phyloP scores from a whole-genome alignment of 2,329 filamentous ascomycete species.

The Hymenoscyphus occultus region DNA sequence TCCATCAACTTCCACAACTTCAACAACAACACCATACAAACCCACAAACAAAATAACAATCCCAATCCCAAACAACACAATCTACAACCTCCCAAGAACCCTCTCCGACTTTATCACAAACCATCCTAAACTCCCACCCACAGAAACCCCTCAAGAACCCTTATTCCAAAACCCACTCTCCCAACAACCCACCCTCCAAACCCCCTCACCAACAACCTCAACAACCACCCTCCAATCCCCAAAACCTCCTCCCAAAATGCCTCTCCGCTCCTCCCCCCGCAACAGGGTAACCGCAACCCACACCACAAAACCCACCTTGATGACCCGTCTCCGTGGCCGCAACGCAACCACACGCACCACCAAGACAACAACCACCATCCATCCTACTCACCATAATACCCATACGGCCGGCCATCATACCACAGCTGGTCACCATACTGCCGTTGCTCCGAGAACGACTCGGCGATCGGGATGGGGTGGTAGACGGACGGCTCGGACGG shows the following conservation, averaged over 20 bases:
- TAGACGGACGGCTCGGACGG: constrained; percentile 32
- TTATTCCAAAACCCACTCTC: not conserved
- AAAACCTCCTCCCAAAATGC: constrained; percentile 8
- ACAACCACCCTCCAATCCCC: not conserved
- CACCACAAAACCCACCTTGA: constrained; percentile 48
- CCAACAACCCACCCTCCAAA: not conserved
- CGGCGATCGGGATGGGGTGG: constrained; percentile 28
- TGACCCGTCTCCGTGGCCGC: constrained; percentile 50
- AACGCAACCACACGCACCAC: constrained; percentile 35
- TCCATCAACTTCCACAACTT: too few relatives aligned
- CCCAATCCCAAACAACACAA: too few relatives aligned
- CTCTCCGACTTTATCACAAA: constrained; percentile 10
- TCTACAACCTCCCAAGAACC: constrained; percentile 6
- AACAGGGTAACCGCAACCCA: constrained; percentile 35
- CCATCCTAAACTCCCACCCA: not conserved
- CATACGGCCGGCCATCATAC: not conserved
- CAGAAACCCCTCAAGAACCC: not conserved
- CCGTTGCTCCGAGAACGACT: constrained; percentile 11
- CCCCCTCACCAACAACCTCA: constrained; percentile 8
- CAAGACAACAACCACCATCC: constrained; percentile 32
- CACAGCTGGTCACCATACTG: constrained; percentile 10
- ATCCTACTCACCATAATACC: constrained; percentile 19
- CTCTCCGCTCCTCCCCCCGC: constrained; percentile 31
- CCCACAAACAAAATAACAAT: too few relatives aligned
- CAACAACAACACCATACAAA: too few relatives aligned